Percentiles rank a stretch among this genome's conserved stretches.
phyloP scores from a whole-genome alignment of 306 rosid species.

The Castanospermum australe region DNA sequence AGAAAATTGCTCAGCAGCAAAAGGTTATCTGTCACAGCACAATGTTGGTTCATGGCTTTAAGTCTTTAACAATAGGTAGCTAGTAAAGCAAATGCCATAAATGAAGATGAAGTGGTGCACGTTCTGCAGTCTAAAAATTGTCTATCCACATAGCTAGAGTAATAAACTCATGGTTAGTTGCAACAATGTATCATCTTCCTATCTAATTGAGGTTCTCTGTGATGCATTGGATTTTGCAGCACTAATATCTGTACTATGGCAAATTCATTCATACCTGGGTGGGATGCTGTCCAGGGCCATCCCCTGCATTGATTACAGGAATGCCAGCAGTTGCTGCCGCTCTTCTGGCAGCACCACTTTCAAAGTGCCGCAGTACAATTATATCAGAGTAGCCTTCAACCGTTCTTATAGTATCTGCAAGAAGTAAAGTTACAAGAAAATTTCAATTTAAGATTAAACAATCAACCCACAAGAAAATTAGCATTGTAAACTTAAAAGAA shows the following conservation, averaged over 20 bases:
- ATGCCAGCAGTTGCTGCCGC: constrained; percentile 80
- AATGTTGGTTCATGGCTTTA: background rate
- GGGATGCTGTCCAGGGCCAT: constrained; percentile 97
- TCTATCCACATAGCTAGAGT: background rate
- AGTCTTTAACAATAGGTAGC: background rate
- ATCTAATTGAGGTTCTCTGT: background rate
- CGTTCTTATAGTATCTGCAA: constrained; percentile 82
- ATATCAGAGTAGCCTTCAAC: constrained; percentile 92
- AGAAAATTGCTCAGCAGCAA: background rate
- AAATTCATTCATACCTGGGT: constrained; percentile 59
- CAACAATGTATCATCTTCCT: background rate
- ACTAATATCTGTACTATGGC: background rate
- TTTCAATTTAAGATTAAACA: background rate
- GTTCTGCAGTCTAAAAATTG: background rate
- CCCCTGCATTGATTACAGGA: constrained; percentile 96
- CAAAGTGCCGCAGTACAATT: constrained; percentile 91
- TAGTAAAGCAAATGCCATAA: background rate
- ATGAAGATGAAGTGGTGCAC: constrained; percentile 9
- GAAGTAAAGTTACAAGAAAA: constrained; percentile 23
- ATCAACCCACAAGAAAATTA: background rate
- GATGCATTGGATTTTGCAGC: background rate
- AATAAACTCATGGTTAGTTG: background rate
- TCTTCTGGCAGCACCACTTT: constrained; percentile 91
- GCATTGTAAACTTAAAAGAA: background rate
- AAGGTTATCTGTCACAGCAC: background rate